Base-by-base conservation (phyloP, 2,329 filamentous ascomycete genomes). In the Fusarium papillatum region DNA sequence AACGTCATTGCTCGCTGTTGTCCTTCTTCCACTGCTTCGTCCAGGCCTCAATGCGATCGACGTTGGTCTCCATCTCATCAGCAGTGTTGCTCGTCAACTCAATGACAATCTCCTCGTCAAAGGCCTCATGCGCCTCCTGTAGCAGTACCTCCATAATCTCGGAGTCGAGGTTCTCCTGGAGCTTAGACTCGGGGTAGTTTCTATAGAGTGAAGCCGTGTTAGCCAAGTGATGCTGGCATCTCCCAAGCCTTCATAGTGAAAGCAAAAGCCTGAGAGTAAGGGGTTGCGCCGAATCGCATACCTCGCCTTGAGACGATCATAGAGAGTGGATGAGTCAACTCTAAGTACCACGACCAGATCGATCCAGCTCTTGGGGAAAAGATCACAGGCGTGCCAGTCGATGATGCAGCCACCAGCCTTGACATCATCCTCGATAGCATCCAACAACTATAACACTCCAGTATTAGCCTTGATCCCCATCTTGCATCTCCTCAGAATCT, bases 91-190 rank as follows among this genome's bases (percentile, higher is more conserved):
- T 98, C 80, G 88, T 91, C 80, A 99, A 86, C 84, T 98, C 95
- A 31, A 98, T 94, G 43, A 99, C 93, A 78, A 98, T 95, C 81
- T 97, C 92, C 83, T 94, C 91, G 66, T 95, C 94, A 81, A 96
- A 99, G 14, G 94, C 91, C 75, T 98, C 96, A 71, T 92, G 89
- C 38, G 97, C 97, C 86, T 99, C 97, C 78, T 98, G 93, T 24
- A 98, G 87, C 68, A 99, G 87, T 31, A 98, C 95, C 81, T 98
- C 94, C 93, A 99, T 98, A 82, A 99, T 98, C 86, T 99, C 97
- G 36, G 95, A 94, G 84, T 99, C 97, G 71, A 99, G 87, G 82
- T 99, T 99, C 84, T 98, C 97, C 83, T 98, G 95, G 53, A 99
- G 87, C 84, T 99, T 99, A 74, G 90, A 89, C 81, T 97, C 95